phyloP scores from a whole-genome alignment of 805 yeast species.

The Debaryomyces hansenii region DNA sequence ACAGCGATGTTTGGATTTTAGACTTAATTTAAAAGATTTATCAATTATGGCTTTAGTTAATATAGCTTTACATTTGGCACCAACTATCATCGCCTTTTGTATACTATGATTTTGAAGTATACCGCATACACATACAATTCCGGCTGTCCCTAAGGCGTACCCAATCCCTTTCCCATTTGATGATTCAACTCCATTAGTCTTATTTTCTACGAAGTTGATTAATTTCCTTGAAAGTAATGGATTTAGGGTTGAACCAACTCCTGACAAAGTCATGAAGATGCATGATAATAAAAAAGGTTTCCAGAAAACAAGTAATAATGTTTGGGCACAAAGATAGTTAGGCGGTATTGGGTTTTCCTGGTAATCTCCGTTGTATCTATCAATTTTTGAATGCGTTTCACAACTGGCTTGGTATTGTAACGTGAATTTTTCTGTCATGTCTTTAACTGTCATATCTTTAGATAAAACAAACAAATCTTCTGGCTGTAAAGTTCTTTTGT shows the following conservation, averaged over 20 bases:
- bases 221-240: conserved; percentile 63
- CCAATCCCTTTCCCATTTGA: conserved; percentile 60
- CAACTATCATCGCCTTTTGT: conserved; percentile 11
- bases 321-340: conserved; percentile 28
- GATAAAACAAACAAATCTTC: conserved; percentile 15
- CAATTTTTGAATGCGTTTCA: conserved; percentile 10
- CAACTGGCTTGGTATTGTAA: not conserved
- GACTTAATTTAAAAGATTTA: conserved; percentile 14
- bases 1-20: conserved; percentile 9
- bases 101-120: conserved; percentile 11
- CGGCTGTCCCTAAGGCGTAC: conserved; percentile 64
- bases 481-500: conserved; percentile 17
- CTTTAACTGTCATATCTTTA: conserved; percentile 9
- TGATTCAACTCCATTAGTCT: conserved; percentile 37
- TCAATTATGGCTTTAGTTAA: conserved; percentile 12
- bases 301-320: conserved; percentile 47
- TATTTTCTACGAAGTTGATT: conserved; percentile 49
- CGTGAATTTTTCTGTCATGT: conserved; percentile 8
- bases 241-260: conserved; percentile 47
- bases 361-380: conserved; percentile 11
- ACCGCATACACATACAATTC: conserved; percentile 35
- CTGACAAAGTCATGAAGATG: conserved; percentile 38
- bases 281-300: conserved; percentile 36
- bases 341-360: conserved; percentile 17
- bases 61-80: conserved; percentile 10